Evolutionary conservation across 169 alveolate species (phyloP), one percentile per base, ranked within the genome.

Genomic region (Plasmodium inui): DNA sequence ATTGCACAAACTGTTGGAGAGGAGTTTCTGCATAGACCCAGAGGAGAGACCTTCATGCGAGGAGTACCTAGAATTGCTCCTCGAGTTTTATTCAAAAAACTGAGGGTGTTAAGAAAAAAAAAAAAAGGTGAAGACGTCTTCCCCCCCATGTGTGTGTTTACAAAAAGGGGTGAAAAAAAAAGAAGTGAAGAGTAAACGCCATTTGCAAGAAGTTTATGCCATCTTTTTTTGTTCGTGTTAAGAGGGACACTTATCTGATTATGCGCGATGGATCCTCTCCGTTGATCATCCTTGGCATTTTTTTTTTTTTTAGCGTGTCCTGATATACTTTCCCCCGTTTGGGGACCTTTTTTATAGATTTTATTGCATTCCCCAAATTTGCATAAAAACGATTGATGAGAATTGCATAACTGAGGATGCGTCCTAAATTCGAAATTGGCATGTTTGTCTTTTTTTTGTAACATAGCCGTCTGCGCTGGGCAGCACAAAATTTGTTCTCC

Each of bases 1-100:
- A 7, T 55, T 94, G 8, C 39, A 70, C 19, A 37, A 57, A 14
- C 41, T 94, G 22, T 83, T 94, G 19, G 82, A 84, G 37, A 82
- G 76, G 34, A 92, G 96, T 50, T 94, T 94, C 53, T 79, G 84
- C 70, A 90, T 91, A 46, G 83, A 83, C 78, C 95, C 96, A 10
- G 26, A 28, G 14, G 85, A 90, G n/a, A 90, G 96, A 28, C 96
- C 96, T 71, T 92, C 96, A 83, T 83, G 92, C 39, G 8, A 46
- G 30, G 92, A 83, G 26, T 83, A 41, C 55, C 50, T 71, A 83
- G 26, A 83, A 22, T 83, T 83, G 46, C 44, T 83, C 50, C 92
- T 28, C 26, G 76, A 83, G 57, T 83, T 19, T 12, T 39, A 55
- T 39, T 7, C 83, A 83, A 19, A 70, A 41, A 83, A 39, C n/a